Base-by-base conservation (phyloP, 2,329 filamentous ascomycete genomes). In the Botryotinia calthae region DNA sequence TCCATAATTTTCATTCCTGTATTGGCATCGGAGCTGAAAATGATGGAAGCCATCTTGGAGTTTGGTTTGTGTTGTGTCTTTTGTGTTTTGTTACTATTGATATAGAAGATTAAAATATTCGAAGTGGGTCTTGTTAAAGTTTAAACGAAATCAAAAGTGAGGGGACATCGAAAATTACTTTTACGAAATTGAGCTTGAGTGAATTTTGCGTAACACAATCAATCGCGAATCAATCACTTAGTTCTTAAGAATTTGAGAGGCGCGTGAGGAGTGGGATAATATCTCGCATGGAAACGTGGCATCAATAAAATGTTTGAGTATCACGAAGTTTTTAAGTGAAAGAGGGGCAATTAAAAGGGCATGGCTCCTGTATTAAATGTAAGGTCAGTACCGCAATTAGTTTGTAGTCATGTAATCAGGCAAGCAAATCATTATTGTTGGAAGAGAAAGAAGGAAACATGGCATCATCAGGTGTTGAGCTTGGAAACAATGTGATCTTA, bases 11-110 rank as follows among this genome's bases (percentile, higher is more conserved):
- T 22, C 18, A 22, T 34, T 31, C 12, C 9, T 4, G 8, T 42
- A 2, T 16, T 12, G 1, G 20, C 10, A 2, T n/a, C 34, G 14
- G 5, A 25, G 12, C 10, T 18, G 44, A 20, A n/a, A 1, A 4
- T 9, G 7, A 48, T 20, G 34, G 14, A 10, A n/a, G 12, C 9
- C 63, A 66, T 66, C 8, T 4, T 37, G 14, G 25, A 2, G 22
- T 20, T n/a, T 18, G 20, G 28, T n/a, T 18, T 34, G 7, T 37
- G 44, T 42, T 62, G 46, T 42, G 5, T 28, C 6, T 25, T 62
- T n/a, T 4, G 5, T 28, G 14, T 25, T 62, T n/a, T 4, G 37
- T 6, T n/a, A 14, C 10, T 12, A 25, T 10, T n/a, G 46, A 25
- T 42, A 37, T 0, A 18, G 22, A 37, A 28, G 16, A 5, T 18